A percentile compares a stretch with the other conserved stretches of the same genome.
Conservation (phyloP, 257 asterid species). For the Striga asiatica region DNA sequence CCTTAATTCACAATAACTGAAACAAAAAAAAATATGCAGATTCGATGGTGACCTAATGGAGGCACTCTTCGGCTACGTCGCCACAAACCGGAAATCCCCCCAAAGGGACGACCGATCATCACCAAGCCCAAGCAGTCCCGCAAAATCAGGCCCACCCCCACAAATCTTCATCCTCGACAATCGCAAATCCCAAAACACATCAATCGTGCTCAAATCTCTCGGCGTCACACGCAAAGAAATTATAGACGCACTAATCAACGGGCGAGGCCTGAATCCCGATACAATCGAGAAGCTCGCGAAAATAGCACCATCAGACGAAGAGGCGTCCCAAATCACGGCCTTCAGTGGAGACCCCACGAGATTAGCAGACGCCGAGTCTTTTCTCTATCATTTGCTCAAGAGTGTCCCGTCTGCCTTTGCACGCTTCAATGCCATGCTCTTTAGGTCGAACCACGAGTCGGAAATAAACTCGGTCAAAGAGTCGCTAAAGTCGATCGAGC, state of each 20-base stretch:
- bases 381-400: conserved; percentile 75
- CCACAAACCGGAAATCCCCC: conserved; percentile 67
- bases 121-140: conserved; percentile 14
- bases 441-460: conserved; percentile 37
- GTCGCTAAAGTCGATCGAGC: conserved; percentile 40
- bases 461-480: conserved; percentile 44
- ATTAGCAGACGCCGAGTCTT: conserved; percentile 83
- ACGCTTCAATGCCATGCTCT: conserved; percentile 68
- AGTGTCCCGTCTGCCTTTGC: conserved; percentile 70
- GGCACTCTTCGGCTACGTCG: conserved; percentile 89
- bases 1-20: too few relatives aligned
- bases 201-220: conserved; percentile 68
- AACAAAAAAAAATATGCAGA: too few relatives aligned
- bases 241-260: conserved; percentile 48
- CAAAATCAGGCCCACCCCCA: conserved; percentile 45
- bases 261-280: conserved; percentile 52
- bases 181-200: conserved; percentile 68
- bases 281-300: conserved; percentile 55
- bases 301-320: conserved; percentile 66
- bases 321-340: conserved; percentile 41
- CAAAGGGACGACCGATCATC: conserved; percentile 20
- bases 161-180: conserved; percentile 77
- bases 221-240: conserved; percentile 49
- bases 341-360: conserved; percentile 66
- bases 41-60: conserved; percentile 94